Evolutionary conservation across 805 yeast genomes (phyloP), one percentile per base, ranked within the genome.

Genomic region (Hanseniaspora hatyaiensis): DNA sequence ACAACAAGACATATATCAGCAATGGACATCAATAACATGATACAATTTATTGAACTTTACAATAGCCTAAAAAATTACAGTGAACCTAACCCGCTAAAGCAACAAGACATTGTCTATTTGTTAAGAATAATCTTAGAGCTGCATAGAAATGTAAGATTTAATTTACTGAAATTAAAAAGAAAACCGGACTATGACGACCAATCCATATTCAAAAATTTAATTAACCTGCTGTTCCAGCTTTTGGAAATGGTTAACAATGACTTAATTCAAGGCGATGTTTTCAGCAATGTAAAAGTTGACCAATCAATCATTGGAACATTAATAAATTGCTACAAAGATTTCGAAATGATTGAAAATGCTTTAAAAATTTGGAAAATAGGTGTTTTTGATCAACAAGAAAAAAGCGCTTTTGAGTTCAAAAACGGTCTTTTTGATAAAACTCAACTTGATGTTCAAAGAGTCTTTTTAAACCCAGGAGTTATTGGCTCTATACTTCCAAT

Each of bases 341-440:
- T 77, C 52, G 71, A 74, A 40, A 67, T 78, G 50, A 70, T 73
- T 39, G 69, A 73, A 46, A 87, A 82, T 61, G 79, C 83, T 44
- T 72, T 81, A 39, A 69, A 72, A 51, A 70, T 80, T 51, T 82
- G 92, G 92, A 82, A 79, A 55, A 63, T 71, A 16, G 80, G 80
- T 26, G 75, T 73, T 53, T 42, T 40, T 69, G 70, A 54, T 68
- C 65, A 51, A 62, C 66, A 4, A 60, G 57, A 60, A 42, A 55
- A 54, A 42, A 59, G 59, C 12, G 38, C 44, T 24, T 55, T 53
- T 29, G 51, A 51, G 31, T 57, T 59, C 38, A 36, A 44, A 12
- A 13, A 18, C 3, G 36, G 18, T 54, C 60, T 15, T 57, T 32
- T 60, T 72, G 16, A 30, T 4, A 12, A 29, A 8, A 23, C 34